Evolutionary conservation across 1,284 basidiomycete genomes (phyloP), one percentile per base, ranked within the genome.

Genomic region (Trametes sp.): DNA sequence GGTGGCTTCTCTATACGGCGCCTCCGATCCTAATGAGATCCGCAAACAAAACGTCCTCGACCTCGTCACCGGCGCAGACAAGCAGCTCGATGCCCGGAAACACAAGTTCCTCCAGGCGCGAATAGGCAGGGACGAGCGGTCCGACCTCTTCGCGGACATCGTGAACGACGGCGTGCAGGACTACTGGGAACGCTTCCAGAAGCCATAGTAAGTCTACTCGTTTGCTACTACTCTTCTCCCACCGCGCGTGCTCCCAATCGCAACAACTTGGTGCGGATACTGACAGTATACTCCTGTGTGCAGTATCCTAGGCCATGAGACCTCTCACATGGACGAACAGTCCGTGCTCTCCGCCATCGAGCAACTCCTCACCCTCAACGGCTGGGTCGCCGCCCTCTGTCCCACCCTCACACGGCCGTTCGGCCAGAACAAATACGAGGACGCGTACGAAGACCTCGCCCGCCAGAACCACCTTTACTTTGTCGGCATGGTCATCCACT

Each of bases 351-450:
- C 83, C 50, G 89, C 95, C 7, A 93, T 98, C 55, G 96, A 98
- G 75, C 93, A 95, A 68, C 83, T 98, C 1, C 82, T 98, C 24
- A 90, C 92, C 23, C 86, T 98, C 62, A 97, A 98, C 73, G 96
- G 96, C n/a, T 98, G 96, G 96, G 96, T 96, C n/a, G 94, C 95
- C n/a, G 94, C 94, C 10, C 88, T 94, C 38, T 98, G 95, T 76
- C 94, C 95, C 9, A 95, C 93, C 4, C 85, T 98, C 48, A 87
- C 87, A 4, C 88, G 96, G 19, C 96, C 96, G 1, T 98, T 98
- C 72, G 93, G 93, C 13, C 91, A 95, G 74, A 94, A 93, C 77
- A 89, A 87, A 69, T 82, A 87, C 63, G 91, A 96, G 57, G 89
- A 92, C 69, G 85, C 90, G 31, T 98, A 95, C 76, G 92, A 94